Conservation (phyloP, 2,329 filamentous ascomycete species). For the Elsinoe australis region DNA sequence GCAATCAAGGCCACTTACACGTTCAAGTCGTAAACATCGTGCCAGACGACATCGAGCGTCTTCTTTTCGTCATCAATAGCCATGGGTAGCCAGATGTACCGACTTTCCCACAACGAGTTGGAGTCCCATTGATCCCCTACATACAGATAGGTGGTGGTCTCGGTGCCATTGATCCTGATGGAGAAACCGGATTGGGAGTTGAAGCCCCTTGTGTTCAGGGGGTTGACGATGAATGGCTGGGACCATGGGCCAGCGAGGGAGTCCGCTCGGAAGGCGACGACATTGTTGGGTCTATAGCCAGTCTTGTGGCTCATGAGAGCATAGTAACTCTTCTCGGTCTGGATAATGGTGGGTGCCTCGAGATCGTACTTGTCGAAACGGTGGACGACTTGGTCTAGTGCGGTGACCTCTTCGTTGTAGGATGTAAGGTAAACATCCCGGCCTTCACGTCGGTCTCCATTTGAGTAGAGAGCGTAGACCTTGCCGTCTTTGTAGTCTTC, state of each 20-base stretch:
- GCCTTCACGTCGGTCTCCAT: slow-evolving; percentile 48
- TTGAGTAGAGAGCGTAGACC: slow-evolving; percentile 52
- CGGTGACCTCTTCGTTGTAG: slow-evolving; percentile 47
- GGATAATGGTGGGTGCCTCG: slow-evolving; percentile 53
- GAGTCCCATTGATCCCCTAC: slow-evolving; percentile 60
- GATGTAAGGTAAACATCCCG: slow-evolving; percentile 51
- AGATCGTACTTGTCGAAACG: slow-evolving; percentile 54
- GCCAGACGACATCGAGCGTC: slow-evolving; percentile 44
- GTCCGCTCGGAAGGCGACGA: slow-evolving; percentile 53
- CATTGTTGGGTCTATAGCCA: slow-evolving; percentile 55
- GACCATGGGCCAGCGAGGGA: slow-evolving; percentile 55
- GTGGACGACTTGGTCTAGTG: slow-evolving; percentile 46
- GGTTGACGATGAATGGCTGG: slow-evolving; percentile 52
- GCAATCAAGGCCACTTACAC: slow-evolving; percentile 30
- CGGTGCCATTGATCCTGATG: slow-evolving; percentile 38
- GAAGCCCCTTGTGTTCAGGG: slow-evolving; percentile 51
- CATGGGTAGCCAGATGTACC: slow-evolving; percentile 52
- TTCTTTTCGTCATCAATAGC: slow-evolving; percentile 47
- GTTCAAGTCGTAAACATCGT: slow-evolving; percentile 51
- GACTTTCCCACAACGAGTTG: slow-evolving; percentile 50
- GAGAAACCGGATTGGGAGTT: slow-evolving; percentile 54
- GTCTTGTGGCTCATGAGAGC: slow-evolving; percentile 58
- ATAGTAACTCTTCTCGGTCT: slow-evolving; percentile 54
- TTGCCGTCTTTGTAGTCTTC: slow-evolving; percentile 52
- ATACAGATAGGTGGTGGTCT: slow-evolving; percentile 44